Evolutionary conservation across 495 filamentous ascomycete species (phyloP), one percentile per base, ranked within the genome.

Genomic region (Penicillium coprophilum): DNA sequence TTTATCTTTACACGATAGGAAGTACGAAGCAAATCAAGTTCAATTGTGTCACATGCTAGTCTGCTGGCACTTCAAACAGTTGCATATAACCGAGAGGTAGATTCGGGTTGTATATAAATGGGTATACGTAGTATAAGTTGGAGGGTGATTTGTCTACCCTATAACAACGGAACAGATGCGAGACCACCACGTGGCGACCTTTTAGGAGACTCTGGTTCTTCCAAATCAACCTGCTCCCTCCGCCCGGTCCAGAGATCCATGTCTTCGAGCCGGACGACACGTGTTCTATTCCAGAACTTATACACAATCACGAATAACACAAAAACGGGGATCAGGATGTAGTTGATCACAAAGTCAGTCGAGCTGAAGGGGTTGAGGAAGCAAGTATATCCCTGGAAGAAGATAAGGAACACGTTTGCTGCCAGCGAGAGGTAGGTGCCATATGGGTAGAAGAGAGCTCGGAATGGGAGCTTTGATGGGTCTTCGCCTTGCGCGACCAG

Each of bases 291-390:
- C 61, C 74, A 73, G 7, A 86, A 48, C 63, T 88, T 88, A 53
- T 82, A 88, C 0, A 65, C 77, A 2, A 82, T 24, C 46, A 79
- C 82, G 46, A 88, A 82, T 7, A 87, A 53, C 9, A 74, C 72
- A 57, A 87, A 90, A 0, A 90, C 76, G 3, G 85, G 85, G 19
- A 90, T 59, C 6, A 88, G 65, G 55, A 90, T 83, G 62, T 90
- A 90, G 21, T 81, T 84, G 48, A 86, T 80, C 12, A 90, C 82
- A 61, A 90, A 87, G 21, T 77, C 74, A 3, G 77, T 78, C 2
- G 77, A 78, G 38, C 77, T 77, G 53, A 84, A 89, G 0, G 85
- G 85, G 23, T 71, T 78, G 39, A 81, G 53, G 40, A 80, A 79
- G 13, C 73, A 75, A 11, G 76, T 78, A 46, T 81, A 81, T n/a